Evolutionary conservation across 2,329 filamentous ascomycete genomes (phyloP).

Genomic region (Curvularia spicifera): DNA sequence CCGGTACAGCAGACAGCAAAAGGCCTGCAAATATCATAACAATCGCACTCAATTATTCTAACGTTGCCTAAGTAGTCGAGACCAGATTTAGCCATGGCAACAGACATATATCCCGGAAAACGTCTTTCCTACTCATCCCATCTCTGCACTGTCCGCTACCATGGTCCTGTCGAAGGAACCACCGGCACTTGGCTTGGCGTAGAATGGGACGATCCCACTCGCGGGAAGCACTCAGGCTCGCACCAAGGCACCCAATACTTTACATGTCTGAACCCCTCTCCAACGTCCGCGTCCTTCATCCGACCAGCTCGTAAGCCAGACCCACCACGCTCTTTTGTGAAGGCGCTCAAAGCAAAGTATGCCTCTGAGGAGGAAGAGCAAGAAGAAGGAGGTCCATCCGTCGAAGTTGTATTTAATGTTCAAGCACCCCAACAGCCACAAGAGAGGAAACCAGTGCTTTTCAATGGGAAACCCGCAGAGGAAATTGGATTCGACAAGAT

Average conservation of each 20-base stretch:
- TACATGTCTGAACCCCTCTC: slow-evolving; percentile 62
- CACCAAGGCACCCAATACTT: slow-evolving; percentile 68
- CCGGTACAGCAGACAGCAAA: neutral
- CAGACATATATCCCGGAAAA: slow-evolving; percentile 65
- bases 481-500: slow-evolving; percentile 97
- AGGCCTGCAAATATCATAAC: neutral
- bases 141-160: slow-evolving; percentile 83
- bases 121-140: slow-evolving; percentile 79
- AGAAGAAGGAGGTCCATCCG: slow-evolving; percentile 33
- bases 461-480: slow-evolving; percentile 84
- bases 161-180: slow-evolving; percentile 77
- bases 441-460: slow-evolving; percentile 64
- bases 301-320: slow-evolving; percentile 77
- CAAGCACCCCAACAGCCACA: slow-evolving; percentile 27
- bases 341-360: slow-evolving; percentile 85
- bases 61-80: neutral
- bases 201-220: slow-evolving; percentile 88
- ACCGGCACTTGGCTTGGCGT: slow-evolving; percentile 87
- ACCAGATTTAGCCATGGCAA: slow-evolving; percentile 32
- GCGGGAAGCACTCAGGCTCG: slow-evolving; percentile 90
- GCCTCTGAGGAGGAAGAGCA: slow-evolving; percentile 55
- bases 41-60: neutral
- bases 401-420: slow-evolving; percentile 40
- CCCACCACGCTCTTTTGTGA: slow-evolving; percentile 72
- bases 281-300: slow-evolving; percentile 84